These are phyloP conservation scores for Nannochloropsis granulata DNA, from an alignment of 108 stramenopile genomes.

Conservation along the genomic window DNA sequence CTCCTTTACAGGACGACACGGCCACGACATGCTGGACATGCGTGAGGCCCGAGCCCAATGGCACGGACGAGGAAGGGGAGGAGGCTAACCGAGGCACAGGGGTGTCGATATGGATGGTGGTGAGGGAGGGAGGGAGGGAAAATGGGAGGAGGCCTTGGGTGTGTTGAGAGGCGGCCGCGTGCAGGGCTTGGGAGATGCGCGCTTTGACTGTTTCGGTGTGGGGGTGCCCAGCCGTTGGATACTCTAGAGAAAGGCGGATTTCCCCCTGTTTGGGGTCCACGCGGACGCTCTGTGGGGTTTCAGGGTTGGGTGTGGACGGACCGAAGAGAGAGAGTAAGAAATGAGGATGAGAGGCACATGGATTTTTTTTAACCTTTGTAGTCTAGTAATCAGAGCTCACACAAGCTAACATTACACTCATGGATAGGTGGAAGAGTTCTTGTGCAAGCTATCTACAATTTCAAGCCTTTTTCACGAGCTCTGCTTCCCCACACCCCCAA, in stretches of 20 bases:
- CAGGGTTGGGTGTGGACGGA: background rate
- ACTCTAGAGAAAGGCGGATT: background rate
- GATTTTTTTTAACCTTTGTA: no score
- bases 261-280: background rate
- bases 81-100: background rate
- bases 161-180: background rate
- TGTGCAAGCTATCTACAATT: no score
- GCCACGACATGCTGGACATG: constrained; percentile 24
- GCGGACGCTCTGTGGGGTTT: background rate
- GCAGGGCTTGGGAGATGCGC: background rate
- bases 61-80: background rate
- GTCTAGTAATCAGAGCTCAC: no score
- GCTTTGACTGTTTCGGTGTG: background rate
- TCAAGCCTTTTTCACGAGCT: no score
- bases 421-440: no score
- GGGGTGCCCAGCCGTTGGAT: background rate
- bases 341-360: no score
- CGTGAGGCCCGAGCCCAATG: constrained; percentile 4
- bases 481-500: no score
- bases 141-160: background rate
- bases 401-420: no score
- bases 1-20: constrained; percentile 57
- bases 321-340: background rate
- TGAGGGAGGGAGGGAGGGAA: background rate
- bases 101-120: background rate